Base-by-base conservation (phyloP, 306 rosid genomes). In the Calophaca sinica region DNA sequence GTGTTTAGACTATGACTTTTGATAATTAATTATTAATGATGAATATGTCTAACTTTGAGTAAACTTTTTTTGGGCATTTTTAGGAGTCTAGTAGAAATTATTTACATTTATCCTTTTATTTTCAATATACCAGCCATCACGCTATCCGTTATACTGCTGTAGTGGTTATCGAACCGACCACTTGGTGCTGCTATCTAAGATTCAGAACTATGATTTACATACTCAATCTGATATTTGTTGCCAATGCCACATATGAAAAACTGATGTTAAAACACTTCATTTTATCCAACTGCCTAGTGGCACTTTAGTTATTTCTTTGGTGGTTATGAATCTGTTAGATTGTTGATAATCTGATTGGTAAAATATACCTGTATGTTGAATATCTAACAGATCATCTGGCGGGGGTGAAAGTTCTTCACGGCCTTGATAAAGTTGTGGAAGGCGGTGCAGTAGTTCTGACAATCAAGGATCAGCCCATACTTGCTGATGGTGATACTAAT, bases 381-480 rank as follows among this genome's bases (percentile, higher is more conserved):
- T 42, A 14, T 67, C 57, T 74, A 44, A 66, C 81, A 93, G 92
- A 68, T 77, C 82, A 85, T 80, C 79, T 93, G 62, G 89, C 90
- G 2, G 96, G 98, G 58, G 85, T 87, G 84, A 93, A 93, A 90
- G 96, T 90, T 74, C 93, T 93, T 74, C 94, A 90, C 83, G 98
- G 96, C 70, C 35, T 93, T 55, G 96, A 93, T 77, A 93, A 90
- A 90, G 96, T 90, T 73, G 80, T 87, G 68, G 96, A 89, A 82
- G 98, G 98, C 1, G 96, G 93, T 33, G 89, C 93, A 13, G 96
- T 93, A 78, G 96, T 93, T 80, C 77, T 93, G 73, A 93, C 98
- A 3, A 92, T 93, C 73, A 93, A 87, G 81, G 98, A 90, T 87
- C 96, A 89, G 83, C 89, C 75, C 29, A 67, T 93, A 79, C 91